Conservation (phyloP, 1,284 basidiomycete genomes). For the Trichosporon sp. region DNA sequence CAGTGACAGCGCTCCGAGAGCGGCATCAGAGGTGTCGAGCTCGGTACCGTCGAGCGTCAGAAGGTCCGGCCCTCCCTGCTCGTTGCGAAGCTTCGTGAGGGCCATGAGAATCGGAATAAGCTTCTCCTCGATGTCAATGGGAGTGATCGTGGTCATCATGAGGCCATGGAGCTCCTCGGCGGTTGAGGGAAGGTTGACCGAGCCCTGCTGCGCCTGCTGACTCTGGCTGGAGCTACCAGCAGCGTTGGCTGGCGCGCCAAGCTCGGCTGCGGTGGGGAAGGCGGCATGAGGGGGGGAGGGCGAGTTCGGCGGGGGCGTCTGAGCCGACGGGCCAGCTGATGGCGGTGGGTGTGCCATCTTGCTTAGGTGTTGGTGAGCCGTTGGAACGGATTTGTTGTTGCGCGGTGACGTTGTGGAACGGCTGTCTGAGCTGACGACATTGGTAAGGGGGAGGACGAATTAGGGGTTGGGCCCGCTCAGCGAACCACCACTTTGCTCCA, state of each 20-base stretch:
- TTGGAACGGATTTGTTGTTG: neutral
- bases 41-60: neutral
- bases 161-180: neutral
- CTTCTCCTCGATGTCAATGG: neutral
- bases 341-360: slow-evolving; percentile 3
- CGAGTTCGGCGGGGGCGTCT: neutral
- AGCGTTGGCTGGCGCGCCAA: neutral
- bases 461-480: neutral
- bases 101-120: neutral
- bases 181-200: neutral
- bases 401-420: neutral
- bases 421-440: neutral
- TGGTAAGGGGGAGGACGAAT: neutral
- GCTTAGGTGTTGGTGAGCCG: neutral
- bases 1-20: neutral
- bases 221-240: neutral
- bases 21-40: neutral
- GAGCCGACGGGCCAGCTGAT: slow-evolving; percentile 5
- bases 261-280: slow-evolving; percentile 2
- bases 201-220: neutral
- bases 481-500: neutral
- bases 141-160: neutral
- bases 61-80: neutral
- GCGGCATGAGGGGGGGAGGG: slow-evolving; percentile 2
- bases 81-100: neutral